Evolutionary conservation across 345 rosid species (phyloP).

Genomic region (Nephelium lappaceum): DNA sequence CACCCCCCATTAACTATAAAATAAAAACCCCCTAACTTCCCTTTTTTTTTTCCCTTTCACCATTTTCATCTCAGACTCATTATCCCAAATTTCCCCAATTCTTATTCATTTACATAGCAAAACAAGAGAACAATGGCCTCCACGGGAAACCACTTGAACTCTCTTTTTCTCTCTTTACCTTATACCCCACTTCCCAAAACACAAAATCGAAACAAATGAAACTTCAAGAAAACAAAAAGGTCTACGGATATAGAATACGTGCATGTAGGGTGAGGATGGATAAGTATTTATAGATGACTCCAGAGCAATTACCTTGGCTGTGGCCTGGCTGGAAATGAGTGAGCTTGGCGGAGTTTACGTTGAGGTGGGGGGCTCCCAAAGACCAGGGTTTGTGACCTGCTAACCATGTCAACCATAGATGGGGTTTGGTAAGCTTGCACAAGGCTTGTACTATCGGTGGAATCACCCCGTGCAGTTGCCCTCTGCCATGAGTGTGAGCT

Average conservation of each 20-base stretch:
- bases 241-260: slow-evolving; percentile 25
- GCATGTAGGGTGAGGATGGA: slow-evolving; percentile 31
- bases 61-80: slow-evolving; percentile 17
- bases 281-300: slow-evolving; percentile 6
- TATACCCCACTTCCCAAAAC: slow-evolving; percentile 27
- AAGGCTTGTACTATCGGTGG: slow-evolving; percentile 66
- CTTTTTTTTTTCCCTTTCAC: slow-evolving; percentile 7
- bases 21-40: slow-evolving; percentile 18
- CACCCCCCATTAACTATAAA: slow-evolving; percentile 28
- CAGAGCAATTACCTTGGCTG: slow-evolving; percentile 49
- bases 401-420: slow-evolving; percentile 91
- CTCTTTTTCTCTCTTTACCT: slow-evolving; percentile 18
- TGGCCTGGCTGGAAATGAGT: slow-evolving; percentile 66
- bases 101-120: slow-evolving; percentile 44
- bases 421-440: slow-evolving; percentile 89
- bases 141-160: slow-evolving; percentile 19
- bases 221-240: slow-evolving; percentile 28
- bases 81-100: slow-evolving; percentile 25
- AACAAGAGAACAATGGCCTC: slow-evolving; percentile 36
- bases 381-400: slow-evolving; percentile 79
- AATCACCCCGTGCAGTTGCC: slow-evolving; percentile 93
- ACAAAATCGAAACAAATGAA: slow-evolving; percentile 23
- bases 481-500: slow-evolving; percentile 99
- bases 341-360: slow-evolving; percentile 67
- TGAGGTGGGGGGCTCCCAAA: slow-evolving; percentile 51